A percentile compares a stretch with the other conserved stretches of the same genome.
These are phyloP conservation scores for Thielaviopsis ethacetica DNA, from an alignment of 2,329 filamentous ascomycete species.

Conservation along the genomic window DNA sequence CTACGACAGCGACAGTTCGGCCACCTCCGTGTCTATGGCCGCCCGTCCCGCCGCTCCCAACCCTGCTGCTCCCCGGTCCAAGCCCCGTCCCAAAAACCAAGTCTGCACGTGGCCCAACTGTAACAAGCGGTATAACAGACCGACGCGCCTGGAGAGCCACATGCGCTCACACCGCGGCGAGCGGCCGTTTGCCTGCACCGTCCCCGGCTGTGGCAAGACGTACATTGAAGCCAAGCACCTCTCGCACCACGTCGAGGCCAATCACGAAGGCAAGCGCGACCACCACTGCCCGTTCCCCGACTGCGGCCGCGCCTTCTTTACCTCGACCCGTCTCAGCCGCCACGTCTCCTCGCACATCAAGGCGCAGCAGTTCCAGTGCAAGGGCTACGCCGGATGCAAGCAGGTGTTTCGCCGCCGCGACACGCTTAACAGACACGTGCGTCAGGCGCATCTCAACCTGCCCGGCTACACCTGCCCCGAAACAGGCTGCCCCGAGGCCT, in stretches of 20 bases:
- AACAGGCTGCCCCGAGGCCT: conserved; percentile 45
- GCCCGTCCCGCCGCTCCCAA: conserved; percentile 19
- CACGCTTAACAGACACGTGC: conserved; percentile 69
- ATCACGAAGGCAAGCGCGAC: conserved; percentile 54
- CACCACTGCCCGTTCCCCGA: conserved; percentile 55
- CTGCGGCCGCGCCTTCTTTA: conserved; percentile 71
- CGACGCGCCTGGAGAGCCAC: conserved; percentile 64
- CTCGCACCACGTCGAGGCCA: conserved; percentile 67
- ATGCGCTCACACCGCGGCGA: conserved; percentile 74
- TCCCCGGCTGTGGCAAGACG: conserved; percentile 58
- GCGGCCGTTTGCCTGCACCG: conserved; percentile 58
- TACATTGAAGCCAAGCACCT: conserved; percentile 81
- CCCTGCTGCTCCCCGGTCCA: conserved; percentile 28
- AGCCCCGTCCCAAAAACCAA: conserved; percentile 46
- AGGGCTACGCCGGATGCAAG: conserved; percentile 50
- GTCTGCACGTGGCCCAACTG: conserved; percentile 58
- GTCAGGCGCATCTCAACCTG: conserved; percentile 54
- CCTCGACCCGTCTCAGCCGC: conserved; percentile 57
- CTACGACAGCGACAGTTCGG: conserved; percentile 1
- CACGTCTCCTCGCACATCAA: conserved; percentile 68
- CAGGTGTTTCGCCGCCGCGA: conserved; percentile 77
- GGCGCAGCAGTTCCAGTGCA: conserved; percentile 59
- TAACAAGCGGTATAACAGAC: conserved; percentile 72
- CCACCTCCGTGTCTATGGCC: conserved; percentile 14
- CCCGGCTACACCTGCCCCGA: conserved; percentile 57